phyloP scores from a whole-genome alignment of 495 filamentous ascomycete species.

The Lasiosphaeria miniovina region DNA sequence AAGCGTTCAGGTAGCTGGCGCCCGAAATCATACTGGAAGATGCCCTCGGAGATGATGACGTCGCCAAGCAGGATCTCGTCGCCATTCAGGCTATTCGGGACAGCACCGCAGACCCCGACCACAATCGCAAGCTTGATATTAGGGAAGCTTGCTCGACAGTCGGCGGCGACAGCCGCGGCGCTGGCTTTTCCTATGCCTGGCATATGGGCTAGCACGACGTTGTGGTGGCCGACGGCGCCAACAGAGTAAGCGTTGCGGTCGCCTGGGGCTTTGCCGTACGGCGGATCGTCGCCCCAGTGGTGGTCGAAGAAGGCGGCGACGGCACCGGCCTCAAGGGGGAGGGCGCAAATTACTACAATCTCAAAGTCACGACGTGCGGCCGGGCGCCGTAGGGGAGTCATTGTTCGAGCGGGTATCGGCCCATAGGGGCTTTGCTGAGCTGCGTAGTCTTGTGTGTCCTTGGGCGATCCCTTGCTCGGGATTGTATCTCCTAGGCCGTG shows the following conservation, averaged over 20 bases:
- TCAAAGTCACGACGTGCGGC: conserved; percentile 16
- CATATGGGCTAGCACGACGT: conserved; percentile 35
- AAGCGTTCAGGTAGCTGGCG: conserved; percentile 27
- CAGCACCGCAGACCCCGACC: conserved; percentile 34
- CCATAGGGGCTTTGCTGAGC: no score
- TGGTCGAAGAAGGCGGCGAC: conserved; percentile 25
- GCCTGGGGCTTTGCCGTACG: conserved; percentile 19
- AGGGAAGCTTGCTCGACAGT: conserved; percentile 29
- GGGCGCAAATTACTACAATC: conserved; percentile 34
- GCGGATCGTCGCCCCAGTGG: conserved; percentile 17
- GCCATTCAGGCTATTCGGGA: conserved; percentile 11
- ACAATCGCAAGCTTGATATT: conserved; percentile 21
- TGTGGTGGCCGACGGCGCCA: conserved; percentile 33
- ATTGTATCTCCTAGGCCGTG: no score
- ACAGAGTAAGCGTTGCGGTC: conserved; percentile 37
- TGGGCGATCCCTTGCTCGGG: no score
- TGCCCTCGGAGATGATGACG: conserved; percentile 38
- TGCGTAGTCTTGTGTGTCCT: no score
- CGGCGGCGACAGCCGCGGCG: conserved; percentile 29
- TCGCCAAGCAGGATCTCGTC: conserved; percentile 20
- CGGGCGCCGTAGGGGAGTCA: background rate
- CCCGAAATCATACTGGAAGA: conserved; percentile 39
- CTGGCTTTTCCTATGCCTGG: conserved; percentile 32
- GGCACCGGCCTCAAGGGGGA: conserved; percentile 31
- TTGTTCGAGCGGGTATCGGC: no score